A percentile compares a stretch with the other conserved stretches of the same genome.
phyloP scores from a whole-genome alignment of 495 filamentous ascomycete species.

The Cladorrhinum samala region DNA sequence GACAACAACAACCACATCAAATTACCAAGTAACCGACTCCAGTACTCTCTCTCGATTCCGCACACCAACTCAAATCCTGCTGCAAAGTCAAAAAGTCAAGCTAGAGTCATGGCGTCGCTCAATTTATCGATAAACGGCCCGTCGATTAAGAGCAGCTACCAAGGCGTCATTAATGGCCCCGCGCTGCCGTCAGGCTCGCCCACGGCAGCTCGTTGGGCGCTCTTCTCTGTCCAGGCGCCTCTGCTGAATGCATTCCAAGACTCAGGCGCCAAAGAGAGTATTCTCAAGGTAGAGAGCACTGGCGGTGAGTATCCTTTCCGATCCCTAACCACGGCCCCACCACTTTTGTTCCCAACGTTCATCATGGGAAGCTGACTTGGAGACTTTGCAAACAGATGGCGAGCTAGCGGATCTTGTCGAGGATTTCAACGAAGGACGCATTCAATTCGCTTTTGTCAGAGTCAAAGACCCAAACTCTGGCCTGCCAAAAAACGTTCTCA shows the following conservation, averaged over 20 bases:
- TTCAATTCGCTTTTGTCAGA: slow-evolving; percentile 96
- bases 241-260: slow-evolving; percentile 89
- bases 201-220: slow-evolving; percentile 68
- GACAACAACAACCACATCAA: neutral
- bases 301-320: slow-evolving; percentile 56
- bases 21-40: too few species aligned
- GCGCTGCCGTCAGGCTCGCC: slow-evolving; percentile 54
- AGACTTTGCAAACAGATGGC: slow-evolving; percentile 58
- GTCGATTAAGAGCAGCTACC: slow-evolving; percentile 88
- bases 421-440: slow-evolving; percentile 91
- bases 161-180: slow-evolving; percentile 71
- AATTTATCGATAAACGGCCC: slow-evolving; percentile 87
- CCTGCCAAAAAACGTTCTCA: slow-evolving; percentile 85
- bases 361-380: slow-evolving; percentile 7
- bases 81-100: too few species aligned
- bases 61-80: neutral
- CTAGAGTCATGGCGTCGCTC: slow-evolving; percentile 92
- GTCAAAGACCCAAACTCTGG: slow-evolving; percentile 90
- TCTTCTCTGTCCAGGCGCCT: slow-evolving; percentile 86
- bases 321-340: slow-evolving; percentile 9
- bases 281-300: slow-evolving; percentile 85
- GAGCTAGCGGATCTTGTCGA: slow-evolving; percentile 93
- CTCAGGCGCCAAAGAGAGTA: slow-evolving; percentile 77
- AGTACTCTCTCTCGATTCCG: neutral
- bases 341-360: neutral